Evolutionary conservation across 2,329 filamentous ascomycete genomes (phyloP).

Genomic region (Ceratocystis diversiconidia): DNA sequence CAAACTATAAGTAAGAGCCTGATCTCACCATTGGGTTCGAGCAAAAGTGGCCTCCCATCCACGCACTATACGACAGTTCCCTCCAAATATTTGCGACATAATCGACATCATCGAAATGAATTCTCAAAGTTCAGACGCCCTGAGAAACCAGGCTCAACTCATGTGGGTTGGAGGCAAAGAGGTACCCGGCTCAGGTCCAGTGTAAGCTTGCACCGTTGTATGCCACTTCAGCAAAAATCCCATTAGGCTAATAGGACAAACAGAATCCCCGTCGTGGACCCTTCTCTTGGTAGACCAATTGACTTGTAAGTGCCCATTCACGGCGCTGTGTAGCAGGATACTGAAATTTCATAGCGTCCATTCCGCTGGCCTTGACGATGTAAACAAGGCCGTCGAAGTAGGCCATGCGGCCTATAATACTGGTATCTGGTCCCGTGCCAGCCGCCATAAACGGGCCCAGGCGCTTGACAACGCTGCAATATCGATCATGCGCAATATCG

Average conservation of each 20-base stretch:
- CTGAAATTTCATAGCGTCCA: background rate
- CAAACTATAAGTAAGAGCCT: no score
- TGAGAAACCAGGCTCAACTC: no score
- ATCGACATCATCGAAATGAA: no score
- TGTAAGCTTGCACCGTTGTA: constrained; percentile 27
- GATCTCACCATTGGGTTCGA: no score
- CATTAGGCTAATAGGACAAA: background rate
- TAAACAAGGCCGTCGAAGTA: constrained; percentile 33
- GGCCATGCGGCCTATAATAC: constrained; percentile 32
- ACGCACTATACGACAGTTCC: no score
- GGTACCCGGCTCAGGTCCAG: constrained; percentile 29
- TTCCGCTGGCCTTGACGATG: constrained; percentile 30
- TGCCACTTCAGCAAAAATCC: background rate
- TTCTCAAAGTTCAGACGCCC: no score
- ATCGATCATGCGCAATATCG: constrained; percentile 29
- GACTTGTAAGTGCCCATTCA: constrained; percentile 29
- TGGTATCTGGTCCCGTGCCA: constrained; percentile 31
- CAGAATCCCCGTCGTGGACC: constrained; percentile 40
- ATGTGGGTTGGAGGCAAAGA: constrained; percentile 23
- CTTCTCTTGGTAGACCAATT: constrained; percentile 38
- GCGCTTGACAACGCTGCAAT: constrained; percentile 33
- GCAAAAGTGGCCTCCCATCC: no score
- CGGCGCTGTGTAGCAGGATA: background rate
- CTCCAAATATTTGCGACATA: no score
- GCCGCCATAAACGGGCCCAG: constrained; percentile 28